Base-by-base conservation (phyloP, 2,329 filamentous ascomycete genomes). In the Ceratocystis variospora region DNA sequence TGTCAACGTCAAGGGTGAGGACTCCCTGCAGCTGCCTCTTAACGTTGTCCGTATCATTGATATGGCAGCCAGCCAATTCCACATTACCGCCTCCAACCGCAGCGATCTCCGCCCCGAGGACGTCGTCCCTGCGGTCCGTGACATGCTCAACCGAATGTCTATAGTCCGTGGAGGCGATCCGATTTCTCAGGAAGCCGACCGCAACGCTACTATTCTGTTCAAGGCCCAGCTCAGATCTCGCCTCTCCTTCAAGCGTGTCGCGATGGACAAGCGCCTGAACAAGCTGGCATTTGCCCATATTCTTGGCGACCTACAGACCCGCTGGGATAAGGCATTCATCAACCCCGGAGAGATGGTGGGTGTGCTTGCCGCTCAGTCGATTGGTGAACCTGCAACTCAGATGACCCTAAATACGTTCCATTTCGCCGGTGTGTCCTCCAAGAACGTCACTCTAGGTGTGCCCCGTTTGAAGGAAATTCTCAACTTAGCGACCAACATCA, bases 341-440 rank as follows among this genome's bases (percentile, higher is more conserved):
- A 90, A 86, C 71, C 93, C 94, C 61, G 94, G 95, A 74, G 95
- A 99, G 75, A 99, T 99, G 94, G 94, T 99, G 66, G 94, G 94
- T 78, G 94, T 99, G 25, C 79, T 99, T 72, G 94, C 94, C 69
- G 94, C 95, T 5, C 94, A 99, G 78, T 99, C 94, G 41, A 99
- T 99, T 74, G 94, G 94, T 79, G 94, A 99, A 77, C 94, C 94
- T 50, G 95, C 94, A 25, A 99, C 94, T 0, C 94, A 99, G 80
- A 99, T 99, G 94, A 99, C 94, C 0, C 79, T 99, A 68, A 99
- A 99, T 79, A 99, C 94, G 28, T 99, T 99, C 88, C 94, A 99
- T 81, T 99, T 99, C 76, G 92, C 94, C 76, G 94, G 94, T 96
- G 91, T 99, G 68, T 96, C 95, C 46, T 96, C 93, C 28, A 99